Percentiles rank a stretch among this genome's conserved stretches.
phyloP scores from a whole-genome alignment of 208 protist genomes.

The Leishmania tropica region DNA sequence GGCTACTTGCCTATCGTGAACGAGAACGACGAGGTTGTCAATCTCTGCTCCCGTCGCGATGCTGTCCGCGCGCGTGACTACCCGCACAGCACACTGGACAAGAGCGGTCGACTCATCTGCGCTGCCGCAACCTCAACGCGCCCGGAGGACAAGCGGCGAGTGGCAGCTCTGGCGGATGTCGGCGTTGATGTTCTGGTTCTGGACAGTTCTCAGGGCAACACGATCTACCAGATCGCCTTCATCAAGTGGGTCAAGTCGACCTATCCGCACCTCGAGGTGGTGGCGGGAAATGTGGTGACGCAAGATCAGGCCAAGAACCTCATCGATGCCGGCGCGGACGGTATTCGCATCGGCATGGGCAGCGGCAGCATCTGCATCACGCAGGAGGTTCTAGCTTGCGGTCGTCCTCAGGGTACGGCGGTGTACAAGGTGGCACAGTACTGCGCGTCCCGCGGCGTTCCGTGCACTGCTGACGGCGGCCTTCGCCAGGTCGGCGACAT shows the following conservation, averaged over 20 bases:
- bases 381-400: conserved; percentile 95
- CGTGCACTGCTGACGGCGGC: conserved; percentile 95
- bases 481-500: conserved; percentile 95
- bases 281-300: conserved; percentile 98
- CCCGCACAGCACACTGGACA: conserved; percentile 86
- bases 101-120: conserved; percentile 73
- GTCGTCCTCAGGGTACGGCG: conserved; percentile 96
- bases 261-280: conserved; percentile 85
- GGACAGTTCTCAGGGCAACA: conserved; percentile 97
- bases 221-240: conserved; percentile 96
- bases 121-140: conserved; percentile 94
- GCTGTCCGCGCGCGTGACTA: conserved; percentile 81
- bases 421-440: conserved; percentile 94
- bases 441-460: conserved; percentile 89
- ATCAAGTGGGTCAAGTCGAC: conserved; percentile 94
- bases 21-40: conserved; percentile 89
- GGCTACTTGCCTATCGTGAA: conserved; percentile 98
- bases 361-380: conserved; percentile 98
- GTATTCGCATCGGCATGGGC: conserved; percentile 98
- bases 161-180: conserved; percentile 78
- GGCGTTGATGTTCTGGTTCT: conserved; percentile 95
- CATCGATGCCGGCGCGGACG: conserved; percentile 97
- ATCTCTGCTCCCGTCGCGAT: conserved; percentile 90
- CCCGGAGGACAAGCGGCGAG: conserved; percentile 87
- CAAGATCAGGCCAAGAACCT: conserved; percentile 95